Base-by-base conservation (phyloP, 2,329 filamentous ascomycete species). In the Fusarium newnesense region DNA sequence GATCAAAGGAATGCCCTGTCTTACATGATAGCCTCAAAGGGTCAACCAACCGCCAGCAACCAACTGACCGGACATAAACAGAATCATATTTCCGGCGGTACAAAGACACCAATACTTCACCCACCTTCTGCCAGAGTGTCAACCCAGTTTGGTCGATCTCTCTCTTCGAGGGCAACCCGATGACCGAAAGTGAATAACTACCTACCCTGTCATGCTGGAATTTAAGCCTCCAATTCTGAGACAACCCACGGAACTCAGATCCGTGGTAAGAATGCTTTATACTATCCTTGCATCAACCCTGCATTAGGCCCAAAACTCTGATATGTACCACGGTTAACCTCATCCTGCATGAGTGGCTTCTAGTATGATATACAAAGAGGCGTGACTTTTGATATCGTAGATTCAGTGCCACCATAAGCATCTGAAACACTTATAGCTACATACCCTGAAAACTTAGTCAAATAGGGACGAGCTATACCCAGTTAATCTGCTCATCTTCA, bases 1-100 rank as follows among this genome's bases (percentile, higher is more conserved):
- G 42, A 44, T 61, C 67, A 72, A 72, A 61, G 71, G 67, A 65
- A 73, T 74, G 71, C 36, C 39, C 46, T 72, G 71, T 74, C 67
- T 73, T 46, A 62, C 37, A 58, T 49, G 59, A 67, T 59, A 63
- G 58, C 67, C 71, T 60, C 62, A 52, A 69, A 67, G 42, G 50
- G 12, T 46, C 57, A 32, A 21, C 34, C 59, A 64, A 44, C 44
- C 26, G 11, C 11, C 43, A 40, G 60, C 21, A 36, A 19, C 30
- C 43, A 62, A 62, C 26, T 43, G 26, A 30, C 43, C 42, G 21
- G 52, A 21, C 37, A 57, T 36, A 46, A 11, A 15, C 16, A 13
- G 32, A 19, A 24, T 40, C 39, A 16, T 49, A 24, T 50, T 57
- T 42, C 40, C 49, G 18, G 40, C 43, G 12, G 18, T 34, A 37